Evolutionary conservation across 179 eudicot genomes (phyloP).

Genomic region (Carnegiea gigantea): DNA sequence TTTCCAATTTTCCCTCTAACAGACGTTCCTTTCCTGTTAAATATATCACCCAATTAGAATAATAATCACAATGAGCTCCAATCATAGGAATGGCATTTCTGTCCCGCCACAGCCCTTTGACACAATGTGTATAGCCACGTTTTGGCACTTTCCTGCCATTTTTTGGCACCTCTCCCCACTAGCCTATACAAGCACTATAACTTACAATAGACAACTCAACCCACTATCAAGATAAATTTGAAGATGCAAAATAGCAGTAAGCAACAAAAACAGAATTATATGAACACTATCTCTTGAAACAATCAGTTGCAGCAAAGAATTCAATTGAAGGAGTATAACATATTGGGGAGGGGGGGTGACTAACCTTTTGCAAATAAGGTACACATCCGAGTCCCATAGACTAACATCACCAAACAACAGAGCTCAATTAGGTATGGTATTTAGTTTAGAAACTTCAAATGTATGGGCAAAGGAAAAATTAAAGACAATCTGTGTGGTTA

Average conservation of each 20-base stretch:
- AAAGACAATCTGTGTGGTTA: not conserved
- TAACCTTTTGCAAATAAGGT: constrained; percentile 95
- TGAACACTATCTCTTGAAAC: constrained; percentile 2
- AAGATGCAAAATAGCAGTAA: not conserved
- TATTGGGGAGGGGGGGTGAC: constrained; percentile 24
- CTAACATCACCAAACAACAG: constrained; percentile 49
- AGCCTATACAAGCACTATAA: not conserved
- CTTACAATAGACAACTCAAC: not conserved
- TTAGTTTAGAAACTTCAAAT: not conserved
- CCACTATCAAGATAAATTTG: not conserved
- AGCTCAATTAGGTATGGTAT: constrained; percentile 10
- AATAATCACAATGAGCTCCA: not conserved
- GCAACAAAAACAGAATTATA: constrained; percentile 1
- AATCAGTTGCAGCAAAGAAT: not conserved
- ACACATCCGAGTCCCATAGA: constrained; percentile 99
- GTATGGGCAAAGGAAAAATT: not conserved
- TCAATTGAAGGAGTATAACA: constrained; percentile 7
- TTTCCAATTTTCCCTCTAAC: not conserved
- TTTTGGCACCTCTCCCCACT: not conserved
- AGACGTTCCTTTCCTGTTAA: not conserved
- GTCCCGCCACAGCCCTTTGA: not conserved
- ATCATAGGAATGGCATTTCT: not conserved
- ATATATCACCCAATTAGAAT: not conserved
- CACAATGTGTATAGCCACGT: not conserved
- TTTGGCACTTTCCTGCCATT: not conserved